Percentiles rank a stretch among this genome's conserved stretches.
Evolutionary conservation across 2,329 filamentous ascomycete genomes (phyloP).

Genomic region (Fusarium oligoseptatum): DNA sequence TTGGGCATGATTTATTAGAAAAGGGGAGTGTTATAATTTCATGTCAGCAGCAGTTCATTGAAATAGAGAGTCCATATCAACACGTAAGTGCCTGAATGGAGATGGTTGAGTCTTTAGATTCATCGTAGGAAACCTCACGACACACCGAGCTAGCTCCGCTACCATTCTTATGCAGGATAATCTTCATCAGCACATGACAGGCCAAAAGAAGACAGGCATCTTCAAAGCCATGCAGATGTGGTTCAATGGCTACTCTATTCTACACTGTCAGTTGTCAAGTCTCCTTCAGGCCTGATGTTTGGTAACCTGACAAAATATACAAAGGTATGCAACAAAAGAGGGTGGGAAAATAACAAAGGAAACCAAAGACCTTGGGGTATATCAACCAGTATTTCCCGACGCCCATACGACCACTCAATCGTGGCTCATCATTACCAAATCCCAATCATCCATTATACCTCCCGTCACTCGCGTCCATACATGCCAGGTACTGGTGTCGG

Average conservation of each 20-base stretch:
- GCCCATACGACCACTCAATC: conserved; percentile 14
- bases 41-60: too few relatives aligned
- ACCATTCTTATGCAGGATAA: background rate
- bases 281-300: background rate
- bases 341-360: conserved; percentile 21
- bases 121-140: background rate
- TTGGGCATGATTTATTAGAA: too few relatives aligned
- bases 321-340: conserved; percentile 4
- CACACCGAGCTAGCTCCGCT: background rate
- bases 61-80: background rate
- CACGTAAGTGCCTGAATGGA: background rate
- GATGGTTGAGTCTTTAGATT: background rate
- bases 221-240: background rate
- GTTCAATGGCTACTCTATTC: background rate
- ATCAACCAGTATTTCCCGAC: conserved; percentile 34
- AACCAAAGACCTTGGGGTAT: conserved; percentile 31
- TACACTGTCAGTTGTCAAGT: background rate
- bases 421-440: conserved; percentile 15
- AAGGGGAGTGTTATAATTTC: too few relatives aligned
- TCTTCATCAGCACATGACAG: background rate
- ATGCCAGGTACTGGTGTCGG: conserved; percentile 29
- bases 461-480: conserved; percentile 15
- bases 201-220: background rate
- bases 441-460: background rate
- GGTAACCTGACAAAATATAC: background rate